These are phyloP conservation scores for Trametes maxima DNA, from an alignment of 768 basidiomycete species.

Conservation along the genomic window DNA sequence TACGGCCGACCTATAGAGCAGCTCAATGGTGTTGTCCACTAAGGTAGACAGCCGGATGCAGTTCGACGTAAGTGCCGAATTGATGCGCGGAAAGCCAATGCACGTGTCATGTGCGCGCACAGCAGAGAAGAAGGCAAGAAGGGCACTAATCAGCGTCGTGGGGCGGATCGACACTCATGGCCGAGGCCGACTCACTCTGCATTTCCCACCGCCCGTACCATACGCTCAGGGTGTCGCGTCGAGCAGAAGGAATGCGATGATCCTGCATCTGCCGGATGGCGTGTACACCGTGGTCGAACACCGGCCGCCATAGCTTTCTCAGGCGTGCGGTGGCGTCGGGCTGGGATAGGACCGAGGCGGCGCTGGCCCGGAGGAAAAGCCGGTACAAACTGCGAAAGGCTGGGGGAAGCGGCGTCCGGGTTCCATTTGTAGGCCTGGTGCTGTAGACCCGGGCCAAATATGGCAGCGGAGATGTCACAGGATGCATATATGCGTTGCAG, in stretches of 20 bases:
- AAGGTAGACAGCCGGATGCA: neutral
- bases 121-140: neutral
- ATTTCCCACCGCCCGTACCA: constrained; percentile 59
- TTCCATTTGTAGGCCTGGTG: neutral
- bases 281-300: constrained; percentile 53
- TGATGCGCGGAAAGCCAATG: neutral
- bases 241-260: constrained; percentile 26
- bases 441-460: neutral
- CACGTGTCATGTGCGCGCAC: neutral
- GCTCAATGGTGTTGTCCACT: constrained; percentile 71
- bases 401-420: constrained; percentile 29
- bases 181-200: constrained; percentile 45
- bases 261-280: constrained; percentile 46
- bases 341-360: constrained; percentile 62
- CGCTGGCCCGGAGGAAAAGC: constrained; percentile 55
- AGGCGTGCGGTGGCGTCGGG: constrained; percentile 45
- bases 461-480: neutral
- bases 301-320: constrained; percentile 53
- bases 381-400: constrained; percentile 61
- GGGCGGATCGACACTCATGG: neutral
- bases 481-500: neutral
- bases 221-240: constrained; percentile 36
- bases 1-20: constrained; percentile 63
- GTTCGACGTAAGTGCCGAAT: neutral
- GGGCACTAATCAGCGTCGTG: neutral